Base-by-base conservation (phyloP, 2,329 filamentous ascomycete genomes). In the Verticillium klebahnii region DNA sequence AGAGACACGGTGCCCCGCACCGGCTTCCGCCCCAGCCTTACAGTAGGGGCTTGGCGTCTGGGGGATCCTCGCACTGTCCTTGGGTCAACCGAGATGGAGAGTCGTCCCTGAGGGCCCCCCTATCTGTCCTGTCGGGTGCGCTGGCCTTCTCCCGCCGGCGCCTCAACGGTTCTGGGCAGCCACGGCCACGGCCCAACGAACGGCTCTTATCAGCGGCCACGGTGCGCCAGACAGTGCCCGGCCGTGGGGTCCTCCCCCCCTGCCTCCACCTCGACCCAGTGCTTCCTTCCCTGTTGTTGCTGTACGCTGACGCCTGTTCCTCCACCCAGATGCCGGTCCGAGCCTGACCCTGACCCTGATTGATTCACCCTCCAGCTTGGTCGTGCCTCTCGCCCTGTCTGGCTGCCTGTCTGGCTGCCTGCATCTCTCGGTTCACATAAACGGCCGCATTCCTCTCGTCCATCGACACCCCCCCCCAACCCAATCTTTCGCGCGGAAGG, bases 401-500 rank as follows among this genome's bases (percentile, higher is more conserved):
- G 15, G 8, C 39, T 23, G 40, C 40, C 19, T 23, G 40, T n/a
- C 17, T 8, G 39, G 7, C n/a, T 45, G 19, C 40, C 40, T 50
- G 40, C 40, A 50, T 50, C 40, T 50, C 29, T 50, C 40, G 40
- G 25, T 56, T 56, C 25, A 56, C 54, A 63, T 69, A 67, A 59
- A 67, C 67, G 71, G 68, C 69, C 71, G 73, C 70, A 71, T 70
- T 71, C 73, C 69, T 69, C 69, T 67, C 68, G 70, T 68, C 69
- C 70, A 67, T 67, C 72, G 65, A 63, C 63, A 29, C 29, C 29
- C 65, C 39, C 67, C 61, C 69, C 61, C 59, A 65, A 62, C 62
- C 59, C 65, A 62, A 65, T 69, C 73, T 70, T 72, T 70, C 78
- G 82, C 7, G 40, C 82, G 79, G 84, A 82, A 76, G 79, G 85